phyloP scores from a whole-genome alignment of 176 grass and related monocot species.

The Oryza nivara region DNA sequence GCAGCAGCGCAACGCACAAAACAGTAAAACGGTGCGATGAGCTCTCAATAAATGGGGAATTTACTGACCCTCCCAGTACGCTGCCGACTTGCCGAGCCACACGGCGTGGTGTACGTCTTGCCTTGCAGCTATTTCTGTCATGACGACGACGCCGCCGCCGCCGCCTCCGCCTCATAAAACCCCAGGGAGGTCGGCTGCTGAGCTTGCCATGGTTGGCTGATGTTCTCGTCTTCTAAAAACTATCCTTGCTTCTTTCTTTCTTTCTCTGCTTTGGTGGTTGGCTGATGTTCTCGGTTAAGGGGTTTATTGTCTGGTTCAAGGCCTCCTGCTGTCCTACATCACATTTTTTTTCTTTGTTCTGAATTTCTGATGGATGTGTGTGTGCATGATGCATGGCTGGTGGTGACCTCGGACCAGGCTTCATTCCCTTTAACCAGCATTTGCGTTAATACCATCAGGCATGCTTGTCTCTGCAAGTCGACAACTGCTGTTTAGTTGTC shows the following conservation, averaged over 20 bases:
- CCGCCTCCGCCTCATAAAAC: too few species aligned
- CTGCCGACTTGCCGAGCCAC: neutral
- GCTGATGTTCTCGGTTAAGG: constrained; percentile 3
- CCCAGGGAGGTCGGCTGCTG: neutral
- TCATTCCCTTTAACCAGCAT: constrained; percentile 24
- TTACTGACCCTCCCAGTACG: neutral
- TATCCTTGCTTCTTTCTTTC: neutral
- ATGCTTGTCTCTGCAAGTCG: neutral
- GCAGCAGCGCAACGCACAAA: neutral
- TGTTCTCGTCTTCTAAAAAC: neutral
- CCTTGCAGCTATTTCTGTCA: neutral
- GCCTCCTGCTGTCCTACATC: neutral
- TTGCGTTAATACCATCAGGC: neutral
- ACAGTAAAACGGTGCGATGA: neutral
- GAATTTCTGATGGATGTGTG: neutral
- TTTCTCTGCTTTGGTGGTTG: neutral
- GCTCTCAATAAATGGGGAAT: constrained; percentile 10
- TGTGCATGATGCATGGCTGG: neutral
- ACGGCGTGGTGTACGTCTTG: too few species aligned
- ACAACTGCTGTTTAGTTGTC: neutral
- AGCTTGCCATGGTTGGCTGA: neutral
- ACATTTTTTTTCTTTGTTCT: neutral
- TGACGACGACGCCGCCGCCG: neutral
- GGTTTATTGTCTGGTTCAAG: constrained; percentile 19
- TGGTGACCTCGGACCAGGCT: constrained; percentile 21